Base-by-base conservation (phyloP, 306 rosid genomes). In the Hylodesmum podocarpum region DNA sequence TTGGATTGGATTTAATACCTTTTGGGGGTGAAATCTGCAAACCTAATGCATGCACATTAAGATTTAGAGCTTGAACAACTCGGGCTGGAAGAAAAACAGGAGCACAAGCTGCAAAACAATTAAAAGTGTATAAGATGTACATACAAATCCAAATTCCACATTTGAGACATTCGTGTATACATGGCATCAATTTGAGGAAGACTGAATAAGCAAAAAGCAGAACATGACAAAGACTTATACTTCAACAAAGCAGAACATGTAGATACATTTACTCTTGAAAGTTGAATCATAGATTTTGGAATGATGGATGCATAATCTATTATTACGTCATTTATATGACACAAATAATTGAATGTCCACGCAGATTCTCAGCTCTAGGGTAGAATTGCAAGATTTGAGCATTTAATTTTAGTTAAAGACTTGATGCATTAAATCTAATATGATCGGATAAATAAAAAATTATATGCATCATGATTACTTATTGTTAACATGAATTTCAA, bases 51-150 rank as follows among this genome's bases (percentile, higher is more conserved):
- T 88, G 91, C 16, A 91, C 93, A 53, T 91, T 81, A 31, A 91
- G 89, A 47, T 91, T 89, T 63, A 91, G 93, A 78, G 97, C 97
- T 83, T 88, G 72, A 71, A 91, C 86, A 50, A 91, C 95, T 6
- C 95, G 87, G 0, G 84, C 75, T 6, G 97, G 97, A 21, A 91
- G 87, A 10, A 91, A 86, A 29, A 91, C 90, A 0, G 94, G 89
- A n/a, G 97, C 84, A 69, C 91, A 89, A 39, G 77, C 97, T 91
- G 81, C 75, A 80, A 47, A 19, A 67, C 36, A 81, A 33, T 31
- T 31, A 50, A 5, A 33, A 37, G 14, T 4, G n/a, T 28, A n/a
- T n/a, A 12, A 78, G 57, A n/a, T 66, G 7, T 40, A 37, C 15
- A 8, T 22, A 44, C 25, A 76, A 63, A 36, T 64, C 50, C 47